Base-by-base conservation (phyloP, 257 asterid genomes). In the Salvia rosmarinus region DNA sequence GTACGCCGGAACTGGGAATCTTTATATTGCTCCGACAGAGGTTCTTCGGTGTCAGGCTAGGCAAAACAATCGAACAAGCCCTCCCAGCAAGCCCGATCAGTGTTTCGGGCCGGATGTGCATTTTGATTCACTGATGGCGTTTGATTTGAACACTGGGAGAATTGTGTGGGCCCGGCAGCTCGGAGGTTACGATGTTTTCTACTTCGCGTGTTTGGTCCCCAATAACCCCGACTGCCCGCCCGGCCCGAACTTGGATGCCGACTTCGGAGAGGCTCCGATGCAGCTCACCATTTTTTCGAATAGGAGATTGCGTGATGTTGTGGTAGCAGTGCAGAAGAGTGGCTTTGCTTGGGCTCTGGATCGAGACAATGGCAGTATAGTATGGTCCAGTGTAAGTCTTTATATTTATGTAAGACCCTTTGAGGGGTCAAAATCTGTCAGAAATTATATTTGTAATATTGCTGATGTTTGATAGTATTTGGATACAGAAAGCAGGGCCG, bases 191-290 rank as follows among this genome's bases (percentile, higher is more conserved):
- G 96, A 88, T 58, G 91, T 89, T 37, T 92, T 88, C 70, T 81
- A 82, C 21, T 88, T 80, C 17, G 80, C 68, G 1, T 92, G 96
- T 51, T 74, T 89, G 69, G 75, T 81, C 6, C 95, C 90, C 10
- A 85, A 86, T 16, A 92, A 79, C 65, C 92, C 89, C 0, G 88
- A 86, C n/a, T 88, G 92, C 54, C 95, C 90, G 2, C 74, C 87
- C 0, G 95, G 95, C 9, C 98, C 97, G 0, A 90, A 87, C 43
- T 14, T 78, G 80, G 96, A 90, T 77, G 98, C 93, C 0, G 91
- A 92, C 35, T 90, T 90, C 28, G 96, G 98, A 2, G 96, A 92
- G 84, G 96, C 96, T 0, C 92, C 96, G 0, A 90, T 92, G 96
- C 63, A 85, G 40, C 77, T 88, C 19, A 80, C 71, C 0, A 79